Conservation (phyloP, 345 rosid genomes). For the Eucalyptus sp. region DNA sequence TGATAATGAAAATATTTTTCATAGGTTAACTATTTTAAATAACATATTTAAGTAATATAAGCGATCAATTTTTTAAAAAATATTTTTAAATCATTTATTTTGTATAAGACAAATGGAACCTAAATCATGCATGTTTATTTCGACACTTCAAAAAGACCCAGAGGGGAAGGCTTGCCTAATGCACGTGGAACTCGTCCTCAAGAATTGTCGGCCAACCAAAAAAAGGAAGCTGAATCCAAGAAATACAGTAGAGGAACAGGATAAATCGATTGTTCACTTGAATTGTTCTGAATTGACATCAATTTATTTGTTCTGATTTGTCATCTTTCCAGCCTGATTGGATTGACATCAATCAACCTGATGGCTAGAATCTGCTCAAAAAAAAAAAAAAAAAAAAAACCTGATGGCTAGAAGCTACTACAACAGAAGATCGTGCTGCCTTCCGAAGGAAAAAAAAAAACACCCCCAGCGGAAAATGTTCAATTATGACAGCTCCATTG, state of each 20-base stretch:
- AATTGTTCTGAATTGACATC: not conserved
- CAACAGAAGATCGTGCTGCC: not conserved
- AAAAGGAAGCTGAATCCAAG: not conserved
- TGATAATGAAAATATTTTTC: not conserved
- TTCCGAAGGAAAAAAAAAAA: not conserved
- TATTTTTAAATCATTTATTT: not conserved
- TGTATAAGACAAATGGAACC: not conserved
- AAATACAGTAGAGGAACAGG: not conserved
- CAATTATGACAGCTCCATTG: not conserved
- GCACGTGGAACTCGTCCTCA: not conserved
- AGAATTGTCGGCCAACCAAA: not conserved
- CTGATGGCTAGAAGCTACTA: not conserved
- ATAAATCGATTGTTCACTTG: not conserved
- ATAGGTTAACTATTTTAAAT: not conserved
- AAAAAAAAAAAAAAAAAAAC: too few relatives aligned
- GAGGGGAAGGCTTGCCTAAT: not conserved
- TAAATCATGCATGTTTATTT: not conserved
- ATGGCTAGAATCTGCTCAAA: not conserved
- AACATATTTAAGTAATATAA: too few relatives aligned
- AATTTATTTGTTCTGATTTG: not conserved
- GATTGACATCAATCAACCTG: not conserved
- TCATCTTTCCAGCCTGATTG: not conserved
- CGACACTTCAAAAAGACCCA: not conserved
- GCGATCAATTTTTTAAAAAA: accelerated
- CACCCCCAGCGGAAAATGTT: not conserved